These are phyloP conservation scores for Hypoxylon sp. DNA, from an alignment of 2,329 filamentous ascomycete species.

Conservation along the genomic window DNA sequence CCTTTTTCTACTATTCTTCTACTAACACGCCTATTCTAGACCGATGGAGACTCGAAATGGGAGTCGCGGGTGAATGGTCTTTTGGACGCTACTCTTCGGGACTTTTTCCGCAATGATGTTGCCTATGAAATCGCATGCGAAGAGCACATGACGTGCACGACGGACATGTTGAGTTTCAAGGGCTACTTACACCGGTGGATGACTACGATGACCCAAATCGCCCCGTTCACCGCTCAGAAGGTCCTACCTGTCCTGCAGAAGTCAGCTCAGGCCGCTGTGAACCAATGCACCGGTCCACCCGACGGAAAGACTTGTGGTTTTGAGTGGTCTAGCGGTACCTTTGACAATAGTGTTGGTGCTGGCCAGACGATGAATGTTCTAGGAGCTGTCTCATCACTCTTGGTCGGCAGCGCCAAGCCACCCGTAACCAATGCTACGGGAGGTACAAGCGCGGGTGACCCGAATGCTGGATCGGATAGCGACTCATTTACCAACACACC, in stretches of 20 bases:
- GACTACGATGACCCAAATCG: slow-evolving; percentile 59
- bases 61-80: slow-evolving; percentile 65
- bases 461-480: slow-evolving; percentile 58
- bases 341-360: slow-evolving; percentile 69
- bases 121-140: slow-evolving; percentile 72
- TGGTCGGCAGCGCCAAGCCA: slow-evolving; percentile 60
- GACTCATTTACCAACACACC: slow-evolving; percentile 55
- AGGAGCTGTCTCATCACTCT: slow-evolving; percentile 67
- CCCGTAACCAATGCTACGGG: slow-evolving; percentile 65
- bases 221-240: slow-evolving; percentile 56
- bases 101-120: slow-evolving; percentile 66
- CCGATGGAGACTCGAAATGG: slow-evolving; percentile 59
- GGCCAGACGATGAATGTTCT: slow-evolving; percentile 74
- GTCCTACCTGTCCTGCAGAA: slow-evolving; percentile 57
- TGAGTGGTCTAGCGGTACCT: slow-evolving; percentile 62
- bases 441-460: slow-evolving; percentile 66
- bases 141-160: slow-evolving; percentile 64
- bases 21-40: slow-evolving; percentile 49
- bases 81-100: slow-evolving; percentile 60
- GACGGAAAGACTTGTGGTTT: slow-evolving; percentile 65
- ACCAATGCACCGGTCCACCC: slow-evolving; percentile 54
- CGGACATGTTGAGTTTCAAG: slow-evolving; percentile 73
- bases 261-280: slow-evolving; percentile 59
- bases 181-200: slow-evolving; percentile 70
- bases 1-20: not conserved